phyloP scores from a whole-genome alignment of 2,329 filamentous ascomycete species.

The Fusarium graminum region DNA sequence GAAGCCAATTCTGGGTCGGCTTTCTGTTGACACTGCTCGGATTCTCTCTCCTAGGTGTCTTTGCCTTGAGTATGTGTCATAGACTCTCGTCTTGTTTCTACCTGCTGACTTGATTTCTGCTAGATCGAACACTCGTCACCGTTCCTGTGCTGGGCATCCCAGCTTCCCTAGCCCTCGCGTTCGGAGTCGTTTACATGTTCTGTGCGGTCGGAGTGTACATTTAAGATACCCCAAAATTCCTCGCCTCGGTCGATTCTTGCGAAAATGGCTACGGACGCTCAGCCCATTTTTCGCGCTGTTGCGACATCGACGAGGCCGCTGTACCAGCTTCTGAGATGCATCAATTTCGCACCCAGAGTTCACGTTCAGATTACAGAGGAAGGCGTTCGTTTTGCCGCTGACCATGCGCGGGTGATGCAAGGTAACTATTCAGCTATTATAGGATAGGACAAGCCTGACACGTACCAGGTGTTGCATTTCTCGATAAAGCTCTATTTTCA shows the following conservation, averaged over 20 bases:
- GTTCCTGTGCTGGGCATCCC: conserved; percentile 84
- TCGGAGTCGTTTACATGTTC: conserved; percentile 98
- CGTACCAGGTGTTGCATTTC: conserved; percentile 70
- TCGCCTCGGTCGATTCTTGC: conserved; percentile 51
- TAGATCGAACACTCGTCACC: conserved; percentile 85
- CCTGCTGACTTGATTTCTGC: conserved; percentile 56
- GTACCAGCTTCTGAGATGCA: conserved; percentile 71
- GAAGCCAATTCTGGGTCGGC: conserved; percentile 84
- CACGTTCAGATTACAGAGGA: conserved; percentile 82
- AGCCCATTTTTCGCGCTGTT: conserved; percentile 78
- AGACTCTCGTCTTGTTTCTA: neutral
- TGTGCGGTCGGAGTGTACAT: conserved; percentile 99
- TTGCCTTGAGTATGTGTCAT: conserved; percentile 80
- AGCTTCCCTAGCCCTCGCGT: conserved; percentile 90
- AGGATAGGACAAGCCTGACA: conserved; percentile 19
- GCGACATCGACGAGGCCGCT: conserved; percentile 83
- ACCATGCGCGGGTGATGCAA: conserved; percentile 92
- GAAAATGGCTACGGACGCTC: conserved; percentile 56
- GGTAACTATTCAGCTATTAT: conserved; percentile 61
- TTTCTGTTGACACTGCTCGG: conserved; percentile 80
- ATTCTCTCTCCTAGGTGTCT: conserved; percentile 79
- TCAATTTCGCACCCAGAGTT: conserved; percentile 70
- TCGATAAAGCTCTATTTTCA: conserved; percentile 90
- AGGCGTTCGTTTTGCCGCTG: conserved; percentile 87
- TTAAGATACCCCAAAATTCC: conserved; percentile 68